Conservation (phyloP, 1,139 yeast genomes). For the Taiozyma onychis region DNA sequence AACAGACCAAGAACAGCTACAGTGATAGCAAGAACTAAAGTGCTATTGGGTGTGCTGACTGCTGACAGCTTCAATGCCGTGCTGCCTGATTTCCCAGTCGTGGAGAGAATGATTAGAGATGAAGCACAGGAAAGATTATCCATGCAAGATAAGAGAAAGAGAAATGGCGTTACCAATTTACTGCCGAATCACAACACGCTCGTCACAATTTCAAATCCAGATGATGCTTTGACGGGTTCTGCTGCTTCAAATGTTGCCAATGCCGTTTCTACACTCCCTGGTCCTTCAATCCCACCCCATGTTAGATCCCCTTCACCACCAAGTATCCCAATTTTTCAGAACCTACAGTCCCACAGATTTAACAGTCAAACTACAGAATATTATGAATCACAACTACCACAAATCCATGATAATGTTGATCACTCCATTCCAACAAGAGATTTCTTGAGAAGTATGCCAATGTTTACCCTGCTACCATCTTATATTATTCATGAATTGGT, state of each 20-base stretch:
- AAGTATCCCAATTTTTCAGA: constrained; percentile 1
- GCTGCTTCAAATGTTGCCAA: constrained; percentile 17
- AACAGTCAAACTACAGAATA: background rate
- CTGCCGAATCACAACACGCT: constrained; percentile 4
- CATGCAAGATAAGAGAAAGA: constrained; percentile 56
- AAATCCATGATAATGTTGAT: constrained; percentile 36
- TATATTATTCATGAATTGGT: constrained; percentile 59
- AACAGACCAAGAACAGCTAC: constrained; percentile 77
- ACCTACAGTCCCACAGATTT: background rate
- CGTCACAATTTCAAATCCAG: constrained; percentile 1
- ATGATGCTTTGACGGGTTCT: constrained; percentile 1
- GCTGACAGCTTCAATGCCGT: constrained; percentile 57
- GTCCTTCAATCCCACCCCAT: constrained; percentile 21
- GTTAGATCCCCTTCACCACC: constrained; percentile 14
- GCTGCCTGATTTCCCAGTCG: constrained; percentile 53
- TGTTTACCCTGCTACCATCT: constrained; percentile 52
- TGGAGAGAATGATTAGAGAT: constrained; percentile 65
- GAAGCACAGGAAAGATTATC: constrained; percentile 76
- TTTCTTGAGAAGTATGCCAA: constrained; percentile 50
- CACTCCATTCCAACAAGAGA: constrained; percentile 51
- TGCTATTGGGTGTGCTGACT: constrained; percentile 62
- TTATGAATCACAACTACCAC: constrained; percentile 11
- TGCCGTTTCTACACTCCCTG: constrained; percentile 18
- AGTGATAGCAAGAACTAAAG: constrained; percentile 65
- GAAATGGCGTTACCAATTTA: constrained; percentile 26